Evolutionary conservation across 768 basidiomycete genomes (phyloP).

Genomic region (Pisolithus marmoratus): DNA sequence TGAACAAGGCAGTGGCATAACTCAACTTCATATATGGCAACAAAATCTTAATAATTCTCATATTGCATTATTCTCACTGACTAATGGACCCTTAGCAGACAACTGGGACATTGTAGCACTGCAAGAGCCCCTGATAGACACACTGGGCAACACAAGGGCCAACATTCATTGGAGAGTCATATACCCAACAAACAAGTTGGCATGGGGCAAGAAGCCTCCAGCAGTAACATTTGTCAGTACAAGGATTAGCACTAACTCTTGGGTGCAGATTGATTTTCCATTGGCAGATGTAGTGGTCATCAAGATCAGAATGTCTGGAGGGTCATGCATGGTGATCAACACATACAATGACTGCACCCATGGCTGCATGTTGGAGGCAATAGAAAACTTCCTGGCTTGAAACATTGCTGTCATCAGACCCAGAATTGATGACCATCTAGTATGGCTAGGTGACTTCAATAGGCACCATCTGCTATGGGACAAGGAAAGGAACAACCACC

Average conservation of each 20-base stretch:
- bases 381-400: neutral
- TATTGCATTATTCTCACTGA: conserved; percentile 10
- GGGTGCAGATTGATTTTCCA: conserved; percentile 17
- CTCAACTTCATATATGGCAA: conserved; percentile 18
- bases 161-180: neutral
- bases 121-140: neutral
- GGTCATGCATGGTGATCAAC: neutral
- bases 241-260: too few relatives aligned
- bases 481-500: too few relatives aligned
- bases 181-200: neutral
- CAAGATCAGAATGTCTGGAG: neutral
- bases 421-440: conserved; percentile 6
- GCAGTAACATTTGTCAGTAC: conserved; percentile 18
- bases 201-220: neutral
- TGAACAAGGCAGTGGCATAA: neutral
- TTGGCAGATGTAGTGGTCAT: conserved; percentile 18
- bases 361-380: neutral
- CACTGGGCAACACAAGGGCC: neutral
- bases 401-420: neutral
- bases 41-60: conserved; percentile 25
- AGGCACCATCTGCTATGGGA: too few relatives aligned
- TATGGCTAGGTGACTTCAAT: too few relatives aligned
- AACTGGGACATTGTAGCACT: conserved; percentile 4
- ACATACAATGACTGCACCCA: too few relatives aligned
- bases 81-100: conserved; percentile 3